Evolutionary conservation across 1,139 yeast genomes (phyloP), one percentile per base, ranked within the genome.

Genomic region (Geotrichum reessii): DNA sequence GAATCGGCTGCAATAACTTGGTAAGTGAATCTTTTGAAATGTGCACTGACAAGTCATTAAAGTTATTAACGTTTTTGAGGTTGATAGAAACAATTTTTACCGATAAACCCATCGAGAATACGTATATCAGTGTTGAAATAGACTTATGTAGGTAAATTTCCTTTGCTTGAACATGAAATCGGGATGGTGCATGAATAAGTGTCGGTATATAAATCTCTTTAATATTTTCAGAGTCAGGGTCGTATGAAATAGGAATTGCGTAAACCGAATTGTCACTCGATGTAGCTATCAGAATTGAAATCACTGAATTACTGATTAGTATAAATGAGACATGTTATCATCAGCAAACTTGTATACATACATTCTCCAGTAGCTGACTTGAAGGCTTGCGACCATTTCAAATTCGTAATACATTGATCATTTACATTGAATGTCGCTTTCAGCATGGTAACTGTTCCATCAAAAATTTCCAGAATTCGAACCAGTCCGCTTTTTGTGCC

Each of bases 401-500:
- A 48, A 28, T 44, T 52, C 14, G 48, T 55, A 7, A 52, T 17
- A 51, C 53, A 51, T 22, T 46, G 42, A 21, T 44, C 51, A 22
- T 55, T 47, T 1, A 49, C n/a, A 19, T 47, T 25, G 6, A 46
- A 37, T 7, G 31, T n/a, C 12, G 27, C 40, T 21, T 28, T 19
- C 9, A 47, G 51, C 12, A 11, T n/a, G 2, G 42, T 21, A 17
- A 17, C 33, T 24, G 24, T 44, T 2, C 60, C 55, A 25, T 55
- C 27, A 21, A 17, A 31, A 25, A 50, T 14, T 24, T 31, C 53
- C 33, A 50, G 9, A 9, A 57, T 21, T 44, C 31, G 21, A 2
- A 53, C 22, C n/a, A 37, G 51, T 4, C 59, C 59, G 11, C 57
- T 50, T 47, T 33, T 57, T 19, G 56, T 40, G 12, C 58, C 56